These are phyloP conservation scores for Trichoderma pleuroti DNA, from an alignment of 2,329 filamentous ascomycete genomes.

Conservation along the genomic window DNA sequence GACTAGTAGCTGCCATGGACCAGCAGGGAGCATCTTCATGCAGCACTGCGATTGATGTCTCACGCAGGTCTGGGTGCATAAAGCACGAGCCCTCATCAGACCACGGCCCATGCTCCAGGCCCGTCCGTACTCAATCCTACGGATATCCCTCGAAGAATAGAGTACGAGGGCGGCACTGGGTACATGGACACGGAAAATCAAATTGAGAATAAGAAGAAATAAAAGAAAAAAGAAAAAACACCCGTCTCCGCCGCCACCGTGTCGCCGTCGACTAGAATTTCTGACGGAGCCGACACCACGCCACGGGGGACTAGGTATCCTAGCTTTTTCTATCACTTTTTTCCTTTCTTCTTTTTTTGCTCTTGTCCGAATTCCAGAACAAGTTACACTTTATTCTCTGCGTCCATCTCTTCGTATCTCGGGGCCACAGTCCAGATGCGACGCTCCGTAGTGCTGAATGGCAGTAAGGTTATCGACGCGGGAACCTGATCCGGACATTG, in stretches of 20 bases:
- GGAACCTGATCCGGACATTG: neutral
- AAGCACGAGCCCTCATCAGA: neutral
- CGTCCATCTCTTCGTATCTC: neutral
- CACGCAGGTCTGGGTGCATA: neutral
- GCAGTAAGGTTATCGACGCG: slow-evolving; percentile 4
- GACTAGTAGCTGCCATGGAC: neutral
- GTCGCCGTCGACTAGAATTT: neutral
- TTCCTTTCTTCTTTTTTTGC: neutral
- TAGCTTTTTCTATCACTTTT: neutral
- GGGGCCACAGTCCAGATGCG: neutral
- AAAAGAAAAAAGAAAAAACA: neutral
- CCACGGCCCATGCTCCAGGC: neutral
- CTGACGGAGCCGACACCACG: neutral
- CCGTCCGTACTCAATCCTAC: neutral
- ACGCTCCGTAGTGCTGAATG: neutral
- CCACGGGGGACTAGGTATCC: neutral
- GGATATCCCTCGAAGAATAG: neutral
- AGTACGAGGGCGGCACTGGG: neutral
- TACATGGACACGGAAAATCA: neutral
- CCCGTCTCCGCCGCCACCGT: neutral
- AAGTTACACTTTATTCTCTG: neutral
- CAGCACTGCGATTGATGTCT: neutral
- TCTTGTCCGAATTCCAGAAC: neutral
- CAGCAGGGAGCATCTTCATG: neutral
- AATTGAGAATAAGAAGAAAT: neutral